phyloP scores from a whole-genome alignment of 2,329 filamentous ascomycete species.

The Pestalotiopsis sp. region DNA sequence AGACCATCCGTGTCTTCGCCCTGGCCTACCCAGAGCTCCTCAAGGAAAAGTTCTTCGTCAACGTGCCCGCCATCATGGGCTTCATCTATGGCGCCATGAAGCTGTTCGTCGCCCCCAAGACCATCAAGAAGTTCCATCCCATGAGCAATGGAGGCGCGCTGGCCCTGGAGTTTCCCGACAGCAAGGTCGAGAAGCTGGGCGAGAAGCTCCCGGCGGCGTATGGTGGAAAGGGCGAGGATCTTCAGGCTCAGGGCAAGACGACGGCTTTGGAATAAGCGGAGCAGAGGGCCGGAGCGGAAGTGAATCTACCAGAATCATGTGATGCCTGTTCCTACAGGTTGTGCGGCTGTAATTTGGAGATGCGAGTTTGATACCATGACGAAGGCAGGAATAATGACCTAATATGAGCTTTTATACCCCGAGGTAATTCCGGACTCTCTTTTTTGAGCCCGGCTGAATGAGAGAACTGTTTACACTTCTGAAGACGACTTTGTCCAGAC shows the following conservation, averaged over 20 bases:
- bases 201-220: slow-evolving; percentile 72
- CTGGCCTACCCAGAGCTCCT: slow-evolving; percentile 88
- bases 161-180: slow-evolving; percentile 54
- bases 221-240: slow-evolving; percentile 66
- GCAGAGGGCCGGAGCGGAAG: background rate
- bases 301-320: background rate
- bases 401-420: no score
- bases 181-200: slow-evolving; percentile 56
- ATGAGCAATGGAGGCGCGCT: slow-evolving; percentile 69
- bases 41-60: slow-evolving; percentile 92
- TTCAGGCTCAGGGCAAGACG: slow-evolving; percentile 28
- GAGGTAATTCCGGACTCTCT: no score
- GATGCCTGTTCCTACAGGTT: background rate
- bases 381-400: no score
- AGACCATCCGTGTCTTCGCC: slow-evolving; percentile 80
- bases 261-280: slow-evolving; percentile 19
- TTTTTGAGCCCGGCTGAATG: no score
- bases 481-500: no score
- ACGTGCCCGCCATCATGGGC: slow-evolving; percentile 87
- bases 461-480: no score
- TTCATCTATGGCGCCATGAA: slow-evolving; percentile 80
- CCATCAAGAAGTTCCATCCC: slow-evolving; percentile 77
- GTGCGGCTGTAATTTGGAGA: background rate
- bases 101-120: slow-evolving; percentile 71
- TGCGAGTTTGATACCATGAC: background rate